Conservation (phyloP, 768 basidiomycete species). For the Trametes meyenii region DNA sequence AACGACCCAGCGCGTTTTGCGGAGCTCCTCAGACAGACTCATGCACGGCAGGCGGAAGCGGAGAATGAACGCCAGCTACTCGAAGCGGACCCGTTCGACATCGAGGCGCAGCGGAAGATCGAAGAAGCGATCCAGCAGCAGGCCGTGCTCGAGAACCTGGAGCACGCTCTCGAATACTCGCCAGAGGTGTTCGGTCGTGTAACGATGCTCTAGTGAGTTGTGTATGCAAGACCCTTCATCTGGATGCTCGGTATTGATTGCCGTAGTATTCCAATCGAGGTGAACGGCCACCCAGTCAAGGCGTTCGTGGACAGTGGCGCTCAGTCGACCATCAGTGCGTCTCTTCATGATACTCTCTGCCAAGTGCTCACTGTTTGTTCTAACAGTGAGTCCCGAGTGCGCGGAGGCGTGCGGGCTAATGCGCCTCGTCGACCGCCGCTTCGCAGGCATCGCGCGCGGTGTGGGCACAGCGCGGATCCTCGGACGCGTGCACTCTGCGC, state of each 20-base stretch:
- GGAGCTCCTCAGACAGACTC: slow-evolving; percentile 64
- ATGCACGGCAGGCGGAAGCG: slow-evolving; percentile 52
- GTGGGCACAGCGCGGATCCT: slow-evolving; percentile 95
- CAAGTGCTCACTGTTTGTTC: neutral
- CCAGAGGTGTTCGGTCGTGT: slow-evolving; percentile 95
- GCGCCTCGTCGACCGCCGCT: slow-evolving; percentile 88
- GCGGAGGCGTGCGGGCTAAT: slow-evolving; percentile 96
- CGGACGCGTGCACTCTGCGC: slow-evolving; percentile 91
- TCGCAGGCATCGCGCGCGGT: slow-evolving; percentile 87
- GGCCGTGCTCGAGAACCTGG: slow-evolving; percentile 89
- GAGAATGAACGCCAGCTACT: slow-evolving; percentile 70
- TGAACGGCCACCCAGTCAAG: slow-evolving; percentile 87
- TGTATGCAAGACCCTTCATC: neutral
- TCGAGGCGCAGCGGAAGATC: slow-evolving; percentile 91
- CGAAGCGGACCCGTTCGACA: slow-evolving; percentile 87
- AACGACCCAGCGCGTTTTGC: slow-evolving; percentile 75
- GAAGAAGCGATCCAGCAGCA: slow-evolving; percentile 92
- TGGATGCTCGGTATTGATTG: neutral
- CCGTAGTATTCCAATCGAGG: slow-evolving; percentile 82
- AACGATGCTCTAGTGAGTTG: slow-evolving; percentile 91
- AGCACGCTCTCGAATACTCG: slow-evolving; percentile 90
- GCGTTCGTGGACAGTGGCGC: slow-evolving; percentile 99
- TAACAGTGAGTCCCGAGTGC: slow-evolving; percentile 84
- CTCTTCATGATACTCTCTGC: neutral
- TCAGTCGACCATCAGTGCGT: slow-evolving; percentile 92